Conservation (phyloP, 805 yeast genomes). For the Starmerella powellii region DNA sequence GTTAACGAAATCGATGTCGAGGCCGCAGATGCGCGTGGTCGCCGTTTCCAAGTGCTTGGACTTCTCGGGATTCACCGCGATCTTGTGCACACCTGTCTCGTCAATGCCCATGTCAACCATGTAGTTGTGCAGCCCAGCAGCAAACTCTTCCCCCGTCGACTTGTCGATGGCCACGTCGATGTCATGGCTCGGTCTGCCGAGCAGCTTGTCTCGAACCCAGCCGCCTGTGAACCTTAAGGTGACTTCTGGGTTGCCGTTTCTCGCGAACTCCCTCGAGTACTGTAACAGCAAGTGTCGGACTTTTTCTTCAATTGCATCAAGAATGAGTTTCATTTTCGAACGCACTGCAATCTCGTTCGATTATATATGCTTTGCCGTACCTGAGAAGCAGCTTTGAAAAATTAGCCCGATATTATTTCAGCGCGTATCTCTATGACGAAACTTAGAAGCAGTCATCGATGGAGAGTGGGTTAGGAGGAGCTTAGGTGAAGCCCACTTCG, state of each 20-base stretch:
- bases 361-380: no score
- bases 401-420: no score
- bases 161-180: constrained; percentile 82
- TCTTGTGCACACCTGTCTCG: constrained; percentile 48
- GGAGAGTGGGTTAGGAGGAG: no score
- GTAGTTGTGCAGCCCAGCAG: constrained; percentile 47
- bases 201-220: constrained; percentile 91
- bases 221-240: constrained; percentile 86
- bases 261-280: constrained; percentile 24
- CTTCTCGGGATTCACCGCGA: constrained; percentile 87
- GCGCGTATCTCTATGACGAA: no score
- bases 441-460: no score
- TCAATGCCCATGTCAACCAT: constrained; percentile 24
- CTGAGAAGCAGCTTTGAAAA: no score
- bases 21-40: constrained; percentile 69
- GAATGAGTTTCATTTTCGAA: constrained; percentile 18
- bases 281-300: constrained; percentile 26
- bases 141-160: constrained; percentile 78
- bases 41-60: constrained; percentile 95
- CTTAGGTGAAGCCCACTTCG: no score
- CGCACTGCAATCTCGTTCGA: not conserved
- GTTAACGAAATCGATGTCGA: constrained; percentile 91
- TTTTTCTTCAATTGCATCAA: constrained; percentile 26
- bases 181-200: constrained; percentile 72
- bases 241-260: constrained; percentile 25